These are phyloP conservation scores for Scedosporium apiospermum DNA, from an alignment of 2,329 filamentous ascomycete genomes.

Conservation along the genomic window DNA sequence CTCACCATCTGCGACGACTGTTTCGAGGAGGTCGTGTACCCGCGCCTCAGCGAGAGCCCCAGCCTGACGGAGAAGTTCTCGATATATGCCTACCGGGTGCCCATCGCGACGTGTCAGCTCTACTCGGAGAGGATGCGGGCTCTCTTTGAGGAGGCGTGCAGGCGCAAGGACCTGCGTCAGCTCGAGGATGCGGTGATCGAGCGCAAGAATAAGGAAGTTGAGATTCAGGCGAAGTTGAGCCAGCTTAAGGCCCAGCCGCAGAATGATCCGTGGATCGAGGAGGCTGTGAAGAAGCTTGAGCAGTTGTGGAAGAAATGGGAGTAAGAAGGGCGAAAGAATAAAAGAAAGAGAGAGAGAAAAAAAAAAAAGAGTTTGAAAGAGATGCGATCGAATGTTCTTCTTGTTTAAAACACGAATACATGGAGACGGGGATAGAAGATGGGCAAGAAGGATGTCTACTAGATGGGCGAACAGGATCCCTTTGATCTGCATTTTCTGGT, in stretches of 20 bases:
- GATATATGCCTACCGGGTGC: constrained; percentile 45
- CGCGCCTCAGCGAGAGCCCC: constrained; percentile 43
- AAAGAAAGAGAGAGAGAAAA: not conserved
- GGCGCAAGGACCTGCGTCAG: constrained; percentile 55
- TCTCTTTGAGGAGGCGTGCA: constrained; percentile 56
- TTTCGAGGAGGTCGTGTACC: constrained; percentile 70
- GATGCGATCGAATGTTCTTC: not conserved
- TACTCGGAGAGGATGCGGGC: constrained; percentile 73
- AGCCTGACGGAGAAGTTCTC: constrained; percentile 58
- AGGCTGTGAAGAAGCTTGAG: constrained; percentile 37
- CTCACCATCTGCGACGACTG: constrained; percentile 84
- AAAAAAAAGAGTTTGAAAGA: not conserved
- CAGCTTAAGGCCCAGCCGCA: constrained; percentile 26
- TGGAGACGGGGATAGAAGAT: not conserved
- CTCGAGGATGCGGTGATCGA: constrained; percentile 49
- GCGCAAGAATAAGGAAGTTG: constrained; percentile 48
- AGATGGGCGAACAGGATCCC: not conserved
- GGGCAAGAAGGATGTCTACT: not conserved
- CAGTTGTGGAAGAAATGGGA: constrained; percentile 51
- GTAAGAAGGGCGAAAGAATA: constrained; percentile 21
- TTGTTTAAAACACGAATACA: not conserved
- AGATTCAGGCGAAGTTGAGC: constrained; percentile 45
- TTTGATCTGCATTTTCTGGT: not conserved
- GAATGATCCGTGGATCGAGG: constrained; percentile 25
- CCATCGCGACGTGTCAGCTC: constrained; percentile 59